These are phyloP conservation scores for Jacaranda copaia DNA, from an alignment of 257 asterid species.

Conservation along the genomic window DNA sequence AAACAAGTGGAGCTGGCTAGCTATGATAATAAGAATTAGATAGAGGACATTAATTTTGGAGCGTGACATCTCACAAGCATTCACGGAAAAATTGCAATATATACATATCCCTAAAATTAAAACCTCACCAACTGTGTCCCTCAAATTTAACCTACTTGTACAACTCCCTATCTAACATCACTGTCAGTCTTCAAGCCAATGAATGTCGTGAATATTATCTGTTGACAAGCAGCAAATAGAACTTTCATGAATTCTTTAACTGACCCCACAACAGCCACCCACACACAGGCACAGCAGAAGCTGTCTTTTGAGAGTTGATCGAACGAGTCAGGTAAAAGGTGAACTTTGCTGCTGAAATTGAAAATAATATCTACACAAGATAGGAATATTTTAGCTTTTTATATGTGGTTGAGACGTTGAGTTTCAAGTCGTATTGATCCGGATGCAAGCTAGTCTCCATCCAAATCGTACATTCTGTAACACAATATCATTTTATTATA, in stretches of 20 bases:
- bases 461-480: too few species aligned
- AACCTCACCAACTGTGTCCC: slow-evolving; percentile 26
- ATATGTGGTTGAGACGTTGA: too few species aligned
- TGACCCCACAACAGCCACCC: neutral
- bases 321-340: too few species aligned
- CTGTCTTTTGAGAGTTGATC: neutral
- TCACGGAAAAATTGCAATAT: slow-evolving; percentile 20
- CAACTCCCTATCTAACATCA: slow-evolving; percentile 28
- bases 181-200: slow-evolving; percentile 26
- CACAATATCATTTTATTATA: too few species aligned
- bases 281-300: neutral
- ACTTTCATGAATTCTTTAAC: neutral
- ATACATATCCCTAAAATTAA: neutral
- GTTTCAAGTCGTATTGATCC: too few species aligned
- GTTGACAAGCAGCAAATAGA: slow-evolving; percentile 11
- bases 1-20: neutral
- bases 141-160: neutral
- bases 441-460: too few species aligned
- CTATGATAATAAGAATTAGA: too few species aligned
- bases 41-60: slow-evolving; percentile 5
- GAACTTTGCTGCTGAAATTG: too few species aligned
- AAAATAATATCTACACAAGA: too few species aligned
- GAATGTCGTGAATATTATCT: neutral
- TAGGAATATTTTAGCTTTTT: too few species aligned
- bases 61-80: slow-evolving; percentile 21